Evolutionary conservation across 805 yeast species (phyloP).

Genomic region (Naumovozyma baii): DNA sequence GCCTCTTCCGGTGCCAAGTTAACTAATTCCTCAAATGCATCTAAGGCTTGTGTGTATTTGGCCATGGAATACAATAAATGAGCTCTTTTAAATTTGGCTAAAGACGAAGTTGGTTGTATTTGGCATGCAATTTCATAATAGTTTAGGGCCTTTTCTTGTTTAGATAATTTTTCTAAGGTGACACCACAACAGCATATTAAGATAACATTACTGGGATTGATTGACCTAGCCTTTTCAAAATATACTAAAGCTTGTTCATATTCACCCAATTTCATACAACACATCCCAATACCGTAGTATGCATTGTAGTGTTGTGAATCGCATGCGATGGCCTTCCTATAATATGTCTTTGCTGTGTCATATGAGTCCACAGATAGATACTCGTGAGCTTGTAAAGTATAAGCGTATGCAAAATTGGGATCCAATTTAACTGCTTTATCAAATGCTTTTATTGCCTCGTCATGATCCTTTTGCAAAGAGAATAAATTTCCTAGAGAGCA

Average conservation of each 20-base stretch:
- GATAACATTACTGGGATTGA: conserved; percentile 85
- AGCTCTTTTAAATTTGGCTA: conserved; percentile 83
- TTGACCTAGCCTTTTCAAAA: conserved; percentile 75
- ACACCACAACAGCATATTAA: conserved; percentile 89
- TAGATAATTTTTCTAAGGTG: conserved; percentile 71
- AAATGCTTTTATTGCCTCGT: conserved; percentile 82
- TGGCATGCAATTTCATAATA: conserved; percentile 78
- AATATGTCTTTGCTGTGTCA: conserved; percentile 78
- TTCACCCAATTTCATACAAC: conserved; percentile 77
- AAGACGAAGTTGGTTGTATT: conserved; percentile 74
- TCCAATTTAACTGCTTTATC: conserved; percentile 64
- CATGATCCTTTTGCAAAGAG: conserved; percentile 74
- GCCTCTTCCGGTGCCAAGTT: conserved; percentile 90
- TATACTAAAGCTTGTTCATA: conserved; percentile 75
- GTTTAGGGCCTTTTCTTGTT: conserved; percentile 59
- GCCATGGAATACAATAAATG: conserved; percentile 66
- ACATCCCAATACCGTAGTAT: conserved; percentile 93
- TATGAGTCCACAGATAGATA: conserved; percentile 78
- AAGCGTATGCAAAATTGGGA: conserved; percentile 71
- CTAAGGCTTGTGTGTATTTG: conserved; percentile 60
- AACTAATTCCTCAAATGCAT: conserved; percentile 61
- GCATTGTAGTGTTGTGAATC: conserved; percentile 89
- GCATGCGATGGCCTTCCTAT: conserved; percentile 63
- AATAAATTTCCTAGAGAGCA: conserved; percentile 83
- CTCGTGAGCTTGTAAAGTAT: conserved; percentile 91